Evolutionary conservation across 176 grass and related monocot species (phyloP).

Genomic region (Triticum monococcum): DNA sequence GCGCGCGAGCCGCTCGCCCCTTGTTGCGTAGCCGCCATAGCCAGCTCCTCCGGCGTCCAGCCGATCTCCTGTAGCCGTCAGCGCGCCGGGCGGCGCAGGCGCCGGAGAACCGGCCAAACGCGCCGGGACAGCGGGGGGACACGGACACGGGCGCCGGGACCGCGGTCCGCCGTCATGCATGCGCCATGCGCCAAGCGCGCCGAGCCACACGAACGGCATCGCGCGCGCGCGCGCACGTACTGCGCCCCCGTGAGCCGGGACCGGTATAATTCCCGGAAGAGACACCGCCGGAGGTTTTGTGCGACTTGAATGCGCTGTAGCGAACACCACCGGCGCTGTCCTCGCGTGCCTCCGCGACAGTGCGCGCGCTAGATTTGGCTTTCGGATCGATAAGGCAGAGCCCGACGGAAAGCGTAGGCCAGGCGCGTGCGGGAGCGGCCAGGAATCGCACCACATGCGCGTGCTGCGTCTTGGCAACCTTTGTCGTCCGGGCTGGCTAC

Average conservation of each 20-base stretch:
- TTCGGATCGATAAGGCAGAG: neutral
- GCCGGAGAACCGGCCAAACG: neutral
- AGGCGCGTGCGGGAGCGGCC: neutral
- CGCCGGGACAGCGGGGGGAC: constrained; percentile 21
- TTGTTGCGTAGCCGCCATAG: neutral
- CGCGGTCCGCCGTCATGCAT: neutral
- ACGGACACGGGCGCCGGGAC: constrained; percentile 15
- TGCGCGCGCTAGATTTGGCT: neutral
- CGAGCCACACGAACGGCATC: neutral
- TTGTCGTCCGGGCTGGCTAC: neutral
- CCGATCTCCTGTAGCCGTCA: constrained; percentile 15
- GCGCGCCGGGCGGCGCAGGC: neutral
- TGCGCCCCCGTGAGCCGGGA: neutral
- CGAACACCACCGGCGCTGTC: neutral
- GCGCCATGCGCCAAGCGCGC: constrained; percentile 13
- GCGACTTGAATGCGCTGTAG: neutral
- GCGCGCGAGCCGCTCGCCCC: no score
- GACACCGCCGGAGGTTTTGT: neutral
- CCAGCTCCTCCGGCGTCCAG: neutral
- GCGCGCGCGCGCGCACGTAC: neutral
- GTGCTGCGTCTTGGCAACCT: neutral
- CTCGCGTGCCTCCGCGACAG: neutral
- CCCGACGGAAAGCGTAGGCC: neutral
- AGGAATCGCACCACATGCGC: neutral
- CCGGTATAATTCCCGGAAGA: neutral